phyloP scores from a whole-genome alignment of 2,329 filamentous ascomycete genomes.

The Decorospora gaudefroyi region DNA sequence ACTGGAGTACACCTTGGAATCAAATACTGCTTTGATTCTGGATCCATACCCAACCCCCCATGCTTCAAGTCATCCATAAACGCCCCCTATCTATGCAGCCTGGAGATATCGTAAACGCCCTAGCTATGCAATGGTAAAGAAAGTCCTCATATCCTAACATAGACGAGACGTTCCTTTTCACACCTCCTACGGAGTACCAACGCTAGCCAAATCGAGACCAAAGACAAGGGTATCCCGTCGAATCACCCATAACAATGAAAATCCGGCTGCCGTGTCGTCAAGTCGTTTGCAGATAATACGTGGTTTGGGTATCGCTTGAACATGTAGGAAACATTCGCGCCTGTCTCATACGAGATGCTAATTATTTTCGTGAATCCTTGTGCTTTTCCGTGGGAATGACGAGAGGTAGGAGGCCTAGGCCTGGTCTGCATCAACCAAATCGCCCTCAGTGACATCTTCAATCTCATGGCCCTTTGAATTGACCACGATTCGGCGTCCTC shows the following conservation, averaged over 20 bases:
- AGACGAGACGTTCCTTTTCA: constrained; percentile 21
- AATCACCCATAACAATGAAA: constrained; percentile 10
- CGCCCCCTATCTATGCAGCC: constrained; percentile 13
- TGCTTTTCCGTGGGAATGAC: not conserved
- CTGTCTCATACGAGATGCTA: constrained; percentile 9
- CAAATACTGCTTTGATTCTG: too few species aligned
- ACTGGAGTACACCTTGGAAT: too few species aligned
- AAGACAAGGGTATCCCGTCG: constrained; percentile 5
- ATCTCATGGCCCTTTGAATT: constrained; percentile 48
- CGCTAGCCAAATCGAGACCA: constrained; percentile 1
- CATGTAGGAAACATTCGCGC: constrained; percentile 30
- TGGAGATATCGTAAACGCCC: constrained; percentile 20
- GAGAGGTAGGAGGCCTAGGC: constrained; percentile 14
- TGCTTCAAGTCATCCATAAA: constrained; percentile 6
- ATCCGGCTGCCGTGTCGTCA: constrained; percentile 16
- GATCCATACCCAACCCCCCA: constrained; percentile 1
- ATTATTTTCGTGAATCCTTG: constrained; percentile 2
- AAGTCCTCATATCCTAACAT: constrained; percentile 14
- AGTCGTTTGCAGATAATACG: constrained; percentile 20
- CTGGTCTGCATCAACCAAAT: constrained; percentile 37
- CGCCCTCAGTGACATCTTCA: constrained; percentile 42
- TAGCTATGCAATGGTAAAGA: constrained; percentile 33
- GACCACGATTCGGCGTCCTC: constrained; percentile 74
- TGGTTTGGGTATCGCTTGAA: constrained; percentile 41
- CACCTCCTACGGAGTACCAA: constrained; percentile 13